These are phyloP conservation scores for Porodaedalea pini DNA, from an alignment of 1,284 basidiomycete species.

Conservation along the genomic window DNA sequence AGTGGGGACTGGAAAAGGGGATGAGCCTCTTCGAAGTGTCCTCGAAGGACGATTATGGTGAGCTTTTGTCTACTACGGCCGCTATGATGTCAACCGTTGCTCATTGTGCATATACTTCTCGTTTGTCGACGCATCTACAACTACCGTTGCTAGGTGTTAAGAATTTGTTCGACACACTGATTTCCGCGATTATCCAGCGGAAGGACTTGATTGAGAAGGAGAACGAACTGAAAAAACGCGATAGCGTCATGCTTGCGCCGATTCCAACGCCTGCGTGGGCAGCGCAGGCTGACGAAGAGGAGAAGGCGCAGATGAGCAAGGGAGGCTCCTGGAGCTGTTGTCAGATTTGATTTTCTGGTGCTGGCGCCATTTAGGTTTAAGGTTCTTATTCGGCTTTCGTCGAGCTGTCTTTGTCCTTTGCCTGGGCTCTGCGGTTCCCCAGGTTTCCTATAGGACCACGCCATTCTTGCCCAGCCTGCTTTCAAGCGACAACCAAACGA, in stretches of 20 bases:
- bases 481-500: background rate
- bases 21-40: conserved; percentile 86
- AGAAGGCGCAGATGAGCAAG: conserved; percentile 53
- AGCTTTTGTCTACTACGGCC: conserved; percentile 27
- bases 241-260: conserved; percentile 71
- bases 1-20: conserved; percentile 75
- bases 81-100: conserved; percentile 3
- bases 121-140: background rate
- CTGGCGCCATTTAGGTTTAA: background rate
- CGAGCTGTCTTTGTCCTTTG: background rate
- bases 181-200: conserved; percentile 69
- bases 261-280: conserved; percentile 65
- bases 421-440: background rate
- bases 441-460: background rate
- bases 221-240: conserved; percentile 71
- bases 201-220: conserved; percentile 76
- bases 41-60: conserved; percentile 78
- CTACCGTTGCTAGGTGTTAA: conserved; percentile 57
- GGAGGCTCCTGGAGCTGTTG: conserved; percentile 65
- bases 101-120: background rate
- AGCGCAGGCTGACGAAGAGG: conserved; percentile 76
- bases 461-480: background rate
- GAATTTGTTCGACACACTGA: conserved; percentile 70
- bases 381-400: background rate
- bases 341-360: conserved; percentile 28